phyloP scores from a whole-genome alignment of 805 yeast species.

The Kodamaea neixiangensis region DNA sequence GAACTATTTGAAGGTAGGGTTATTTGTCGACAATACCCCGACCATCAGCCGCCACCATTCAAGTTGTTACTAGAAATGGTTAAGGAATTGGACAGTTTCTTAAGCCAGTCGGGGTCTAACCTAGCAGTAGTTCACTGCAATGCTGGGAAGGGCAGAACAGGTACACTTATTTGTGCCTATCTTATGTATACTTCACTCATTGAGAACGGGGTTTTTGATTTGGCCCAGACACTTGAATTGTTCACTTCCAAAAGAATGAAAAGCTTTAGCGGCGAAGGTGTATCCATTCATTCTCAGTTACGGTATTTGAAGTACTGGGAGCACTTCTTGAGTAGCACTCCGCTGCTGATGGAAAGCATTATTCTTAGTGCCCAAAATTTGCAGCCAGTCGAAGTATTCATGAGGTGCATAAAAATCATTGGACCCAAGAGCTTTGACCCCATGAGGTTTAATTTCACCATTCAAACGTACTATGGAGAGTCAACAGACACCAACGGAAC shows the following conservation, averaged over 20 bases:
- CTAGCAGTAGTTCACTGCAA: conserved; percentile 80
- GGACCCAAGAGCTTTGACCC: neutral
- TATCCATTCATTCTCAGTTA: conserved; percentile 69
- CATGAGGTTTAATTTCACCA: neutral
- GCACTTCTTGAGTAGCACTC: conserved; percentile 8
- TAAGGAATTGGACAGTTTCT: conserved; percentile 45
- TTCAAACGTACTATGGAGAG: neutral
- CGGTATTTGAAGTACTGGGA: conserved; percentile 64
- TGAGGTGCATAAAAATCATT: neutral
- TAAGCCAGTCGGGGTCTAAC: conserved; percentile 20
- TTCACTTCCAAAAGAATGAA: conserved; percentile 64
- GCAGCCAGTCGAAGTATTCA: neutral
- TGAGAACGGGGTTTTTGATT: conserved; percentile 16
- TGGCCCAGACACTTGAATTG: conserved; percentile 48
- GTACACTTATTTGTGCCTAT: conserved; percentile 70
- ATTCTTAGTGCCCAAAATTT: neutral
- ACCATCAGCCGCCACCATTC: conserved; percentile 77
- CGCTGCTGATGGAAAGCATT: neutral
- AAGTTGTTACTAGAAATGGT: conserved; percentile 46
- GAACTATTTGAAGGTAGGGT: conserved; percentile 40
- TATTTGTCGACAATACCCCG: conserved; percentile 60
- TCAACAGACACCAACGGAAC: neutral
- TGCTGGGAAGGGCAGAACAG: conserved; percentile 92
- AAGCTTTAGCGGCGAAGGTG: conserved; percentile 58
- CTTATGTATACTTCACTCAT: conserved; percentile 47